These are phyloP conservation scores for Areca catechu DNA, from an alignment of 176 grass and related monocot species.

Conservation along the genomic window DNA sequence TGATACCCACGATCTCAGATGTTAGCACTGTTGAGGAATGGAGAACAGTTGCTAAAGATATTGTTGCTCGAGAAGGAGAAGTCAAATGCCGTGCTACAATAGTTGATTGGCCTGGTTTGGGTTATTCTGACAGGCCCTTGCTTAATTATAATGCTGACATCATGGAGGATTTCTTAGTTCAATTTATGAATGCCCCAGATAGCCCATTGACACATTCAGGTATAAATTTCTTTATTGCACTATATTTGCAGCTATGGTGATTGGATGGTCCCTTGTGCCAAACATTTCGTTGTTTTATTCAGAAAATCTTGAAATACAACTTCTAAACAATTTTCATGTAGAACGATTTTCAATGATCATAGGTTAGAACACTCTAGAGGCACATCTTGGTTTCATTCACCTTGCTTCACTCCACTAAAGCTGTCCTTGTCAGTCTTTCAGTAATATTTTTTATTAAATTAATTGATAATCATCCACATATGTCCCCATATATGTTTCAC, in stretches of 20 bases:
- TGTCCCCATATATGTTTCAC: too few relatives aligned
- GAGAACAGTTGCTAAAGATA: conserved; percentile 63
- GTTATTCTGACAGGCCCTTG: conserved; percentile 85
- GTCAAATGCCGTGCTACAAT: conserved; percentile 66
- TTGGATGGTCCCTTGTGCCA: too few relatives aligned
- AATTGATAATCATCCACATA: too few relatives aligned
- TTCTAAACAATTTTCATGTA: too few relatives aligned
- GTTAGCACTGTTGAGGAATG: conserved; percentile 95
- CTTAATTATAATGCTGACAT: conserved; percentile 86
- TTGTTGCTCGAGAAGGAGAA: conserved; percentile 59
- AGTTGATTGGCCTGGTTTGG: conserved; percentile 94
- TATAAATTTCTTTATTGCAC: conserved; percentile 22
- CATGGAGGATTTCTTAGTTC: conserved; percentile 82
- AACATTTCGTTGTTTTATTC: too few relatives aligned
- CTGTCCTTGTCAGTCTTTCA: too few relatives aligned
- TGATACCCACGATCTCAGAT: conserved; percentile 95
- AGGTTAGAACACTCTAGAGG: too few relatives aligned
- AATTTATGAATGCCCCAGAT: conserved; percentile 64
- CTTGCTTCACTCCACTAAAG: too few relatives aligned
- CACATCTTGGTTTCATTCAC: too few relatives aligned
- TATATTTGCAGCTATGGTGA: not conserved
- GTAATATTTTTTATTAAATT: too few relatives aligned
- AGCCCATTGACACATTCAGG: conserved; percentile 66
- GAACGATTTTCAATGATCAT: too few relatives aligned
- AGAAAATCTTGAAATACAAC: too few relatives aligned